Evolutionary conservation across 2,329 filamentous ascomycete genomes (phyloP), one percentile per base, ranked within the genome.

Genomic region (Nemania diffusa): DNA sequence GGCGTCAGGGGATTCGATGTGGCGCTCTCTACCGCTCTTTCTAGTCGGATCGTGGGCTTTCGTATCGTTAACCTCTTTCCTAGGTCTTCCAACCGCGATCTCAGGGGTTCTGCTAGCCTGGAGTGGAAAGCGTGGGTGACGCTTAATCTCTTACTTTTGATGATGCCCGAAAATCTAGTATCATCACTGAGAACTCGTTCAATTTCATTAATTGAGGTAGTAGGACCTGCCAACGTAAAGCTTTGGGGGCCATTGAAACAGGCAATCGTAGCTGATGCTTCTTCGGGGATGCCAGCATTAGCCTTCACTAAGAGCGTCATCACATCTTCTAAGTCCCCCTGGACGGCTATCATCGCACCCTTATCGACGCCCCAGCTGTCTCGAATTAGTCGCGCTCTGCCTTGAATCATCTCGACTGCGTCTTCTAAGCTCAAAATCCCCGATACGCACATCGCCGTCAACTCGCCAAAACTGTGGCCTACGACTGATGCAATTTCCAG

Each of bases 381-480:
- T 13, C 8, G 7, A 5, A 55, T 20, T 1, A 55, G 20, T n/a
- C 9, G 17, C 5, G 51, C 51, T 4, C 51, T 27, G 7, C 29
- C n/a, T 3, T 17, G 27, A 37, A 55, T 24, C 0, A 55, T 15
- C 11, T 34, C 13, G 5, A 55, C 3, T 13, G 27, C 20, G 11
- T 55, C 29, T 13, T 34, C 29, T 34, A 55, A 7, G 8, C 4
- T 37, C n/a, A 37, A n/a, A 1, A n/a, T 27, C 3, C 29, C 51
- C 0, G 79, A 70, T 0, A 83, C 65, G 60, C 78, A 80, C 0
- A 82, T 71, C 0, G 81, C 81, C 0, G 78, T 79, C 2, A 84
- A 70, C 72, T 84, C 77, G 1, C 82, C 82, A 27, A 82, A 80
- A 65, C 77, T 80, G 68, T 83, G 81, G 2, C 81, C 82, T 0